A percentile compares a stretch with the other conserved stretches of the same genome.
These are phyloP conservation scores for Podospora fimiseda DNA, from an alignment of 495 filamentous ascomycete genomes.

Conservation along the genomic window DNA sequence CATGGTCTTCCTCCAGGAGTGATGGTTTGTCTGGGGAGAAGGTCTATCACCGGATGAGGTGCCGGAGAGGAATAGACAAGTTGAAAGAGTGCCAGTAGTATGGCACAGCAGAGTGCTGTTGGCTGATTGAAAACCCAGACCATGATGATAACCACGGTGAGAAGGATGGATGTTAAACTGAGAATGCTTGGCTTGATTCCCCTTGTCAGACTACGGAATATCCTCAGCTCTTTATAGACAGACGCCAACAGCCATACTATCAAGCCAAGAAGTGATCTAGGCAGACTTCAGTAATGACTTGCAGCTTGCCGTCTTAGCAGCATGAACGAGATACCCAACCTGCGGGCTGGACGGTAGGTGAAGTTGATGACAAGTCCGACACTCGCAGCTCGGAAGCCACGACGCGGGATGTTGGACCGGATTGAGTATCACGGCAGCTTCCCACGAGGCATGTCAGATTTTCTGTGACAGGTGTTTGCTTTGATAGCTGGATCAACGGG, in stretches of 20 bases:
- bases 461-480: not conserved
- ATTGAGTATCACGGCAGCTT: not conserved
- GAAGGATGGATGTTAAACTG: no score
- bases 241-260: no score
- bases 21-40: constrained; percentile 21
- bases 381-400: not conserved
- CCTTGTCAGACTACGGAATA: no score
- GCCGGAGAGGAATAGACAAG: not conserved
- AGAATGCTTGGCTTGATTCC: no score
- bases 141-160: not conserved
- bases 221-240: no score
- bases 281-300: not conserved
- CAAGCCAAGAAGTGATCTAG: no score
- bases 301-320: not conserved
- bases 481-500: not conserved
- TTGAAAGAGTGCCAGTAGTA: not conserved
- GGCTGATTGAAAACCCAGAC: not conserved
- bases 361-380: not conserved
- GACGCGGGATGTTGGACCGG: not conserved
- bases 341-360: not conserved
- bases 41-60: constrained; percentile 4
- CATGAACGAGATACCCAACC: not conserved
- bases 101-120: not conserved
- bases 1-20: constrained; percentile 23
- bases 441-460: not conserved